Evolutionary conservation across 441 rosid genomes (phyloP), one percentile per base, ranked within the genome.

Genomic region (Adansonia grandidieri): DNA sequence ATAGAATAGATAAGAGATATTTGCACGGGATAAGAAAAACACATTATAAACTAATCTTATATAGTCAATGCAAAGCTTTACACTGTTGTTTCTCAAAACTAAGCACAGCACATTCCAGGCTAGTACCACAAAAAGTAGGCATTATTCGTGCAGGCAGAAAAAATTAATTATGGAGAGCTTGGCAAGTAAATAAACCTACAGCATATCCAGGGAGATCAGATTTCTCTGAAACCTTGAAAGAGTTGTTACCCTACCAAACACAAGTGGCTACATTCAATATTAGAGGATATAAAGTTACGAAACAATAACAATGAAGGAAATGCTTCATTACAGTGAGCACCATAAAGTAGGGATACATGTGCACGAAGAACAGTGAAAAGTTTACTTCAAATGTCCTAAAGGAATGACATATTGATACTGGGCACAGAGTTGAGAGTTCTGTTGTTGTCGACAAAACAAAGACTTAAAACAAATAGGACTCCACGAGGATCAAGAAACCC

Each of bases 131-230:
- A 71, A 54, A 4, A 20, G 15, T 22, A 71, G 58, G 13, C 62
- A 69, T n/a, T 15, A 68, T 45, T 47, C 37, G 10, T 0, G 4
- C 73, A 69, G n/a, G 14, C 50, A 42, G 7, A 42, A 5, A 44
- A 2, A 19, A 42, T 4, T 13, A 60, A 37, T n/a, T 9, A 20
- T 8, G 42, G 54, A 17, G 20, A 51, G 17, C 50, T n/a, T 7
- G 17, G 75, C 53, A 48, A 9, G 67, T 15, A 14, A 45, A 44
- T 71, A 48, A 82, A 84, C 85, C 68, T 85, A 90, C 91, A 67
- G 89, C 92, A 67, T 79, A 90, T 42, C 86, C 87, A 17, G 92
- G 92, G 73, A 84, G 79, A 82, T 86, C 85, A 4, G 78, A 64
- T 56, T 78, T 84, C 82, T 82, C 88, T 5, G 28, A 32, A 58